These are phyloP conservation scores for Bromus sterilis DNA, from an alignment of 176 grass and related monocot genomes.

Conservation along the genomic window DNA sequence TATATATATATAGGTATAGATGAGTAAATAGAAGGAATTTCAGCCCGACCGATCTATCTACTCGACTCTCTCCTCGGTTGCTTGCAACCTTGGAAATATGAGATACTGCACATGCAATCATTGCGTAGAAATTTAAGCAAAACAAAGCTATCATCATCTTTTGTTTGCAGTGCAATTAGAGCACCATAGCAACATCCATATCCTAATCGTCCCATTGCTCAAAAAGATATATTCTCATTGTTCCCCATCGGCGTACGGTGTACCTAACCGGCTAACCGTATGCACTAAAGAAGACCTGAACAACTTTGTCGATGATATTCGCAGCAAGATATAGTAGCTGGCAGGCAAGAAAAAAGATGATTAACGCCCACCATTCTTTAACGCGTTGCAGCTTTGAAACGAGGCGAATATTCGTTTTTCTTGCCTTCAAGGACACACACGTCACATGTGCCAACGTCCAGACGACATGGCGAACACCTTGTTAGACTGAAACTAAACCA, in stretches of 20 bases:
- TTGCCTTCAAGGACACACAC: not conserved
- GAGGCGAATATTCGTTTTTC: not conserved
- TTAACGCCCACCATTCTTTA: not conserved
- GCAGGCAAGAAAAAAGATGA: not conserved
- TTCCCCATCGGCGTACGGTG: not conserved
- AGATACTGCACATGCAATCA: not conserved
- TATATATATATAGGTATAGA: no score
- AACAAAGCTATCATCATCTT: not conserved
- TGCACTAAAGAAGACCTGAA: not conserved
- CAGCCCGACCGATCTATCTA: no score
- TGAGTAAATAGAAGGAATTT: no score
- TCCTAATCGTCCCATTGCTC: not conserved
- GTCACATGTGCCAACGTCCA: not conserved
- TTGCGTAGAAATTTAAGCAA: not conserved
- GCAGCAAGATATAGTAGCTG: not conserved
- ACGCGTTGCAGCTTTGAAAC: not conserved
- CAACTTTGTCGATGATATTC: not conserved
- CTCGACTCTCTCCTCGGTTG: not conserved
- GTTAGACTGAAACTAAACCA: not conserved
- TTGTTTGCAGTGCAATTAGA: not conserved
- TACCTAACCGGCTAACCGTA: not conserved
- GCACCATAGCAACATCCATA: not conserved
- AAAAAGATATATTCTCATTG: not conserved
- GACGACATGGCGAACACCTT: not conserved
- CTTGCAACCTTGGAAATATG: constrained; percentile 6